Percentiles rank a stretch among this genome's conserved stretches.
These are phyloP conservation scores for Solanum okadae DNA, from an alignment of 257 asterid species.

Conservation along the genomic window DNA sequence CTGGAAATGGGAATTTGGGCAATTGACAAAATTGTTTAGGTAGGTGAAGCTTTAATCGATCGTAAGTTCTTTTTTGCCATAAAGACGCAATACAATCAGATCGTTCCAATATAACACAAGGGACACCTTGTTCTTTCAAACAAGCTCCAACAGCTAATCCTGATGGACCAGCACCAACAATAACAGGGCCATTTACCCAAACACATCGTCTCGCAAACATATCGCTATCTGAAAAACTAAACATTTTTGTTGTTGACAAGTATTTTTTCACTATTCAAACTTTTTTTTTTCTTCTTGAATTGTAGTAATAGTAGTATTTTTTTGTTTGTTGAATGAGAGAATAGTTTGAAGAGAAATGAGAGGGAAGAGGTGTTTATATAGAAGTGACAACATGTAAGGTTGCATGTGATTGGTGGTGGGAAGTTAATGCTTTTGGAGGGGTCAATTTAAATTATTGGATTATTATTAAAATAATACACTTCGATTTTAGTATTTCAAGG, in stretches of 20 bases:
- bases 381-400: conserved; percentile 14
- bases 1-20: conserved; percentile 51
- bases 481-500: not conserved
- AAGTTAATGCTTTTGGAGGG: conserved; percentile 17
- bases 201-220: conserved; percentile 26
- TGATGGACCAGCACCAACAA: conserved; percentile 65
- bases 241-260: conserved; percentile 11
- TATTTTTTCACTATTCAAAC: not conserved
- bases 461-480: not conserved
- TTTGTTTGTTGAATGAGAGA: not conserved
- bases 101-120: conserved; percentile 28
- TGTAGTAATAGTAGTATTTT: conserved; percentile 6
- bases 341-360: not conserved
- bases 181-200: conserved; percentile 61
- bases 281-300: not conserved
- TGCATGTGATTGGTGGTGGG: conserved; percentile 40
- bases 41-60: conserved; percentile 41
- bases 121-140: conserved; percentile 25
- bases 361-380: not conserved
- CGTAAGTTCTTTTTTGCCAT: conserved; percentile 41
- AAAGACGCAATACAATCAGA: conserved; percentile 40
- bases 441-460: conserved; percentile 4
- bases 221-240: conserved; percentile 13
- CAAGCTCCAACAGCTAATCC: conserved; percentile 48
- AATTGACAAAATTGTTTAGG: conserved; percentile 53